Base-by-base conservation (phyloP, 2,329 filamentous ascomycete genomes). In the Stachybotrys echinatus region DNA sequence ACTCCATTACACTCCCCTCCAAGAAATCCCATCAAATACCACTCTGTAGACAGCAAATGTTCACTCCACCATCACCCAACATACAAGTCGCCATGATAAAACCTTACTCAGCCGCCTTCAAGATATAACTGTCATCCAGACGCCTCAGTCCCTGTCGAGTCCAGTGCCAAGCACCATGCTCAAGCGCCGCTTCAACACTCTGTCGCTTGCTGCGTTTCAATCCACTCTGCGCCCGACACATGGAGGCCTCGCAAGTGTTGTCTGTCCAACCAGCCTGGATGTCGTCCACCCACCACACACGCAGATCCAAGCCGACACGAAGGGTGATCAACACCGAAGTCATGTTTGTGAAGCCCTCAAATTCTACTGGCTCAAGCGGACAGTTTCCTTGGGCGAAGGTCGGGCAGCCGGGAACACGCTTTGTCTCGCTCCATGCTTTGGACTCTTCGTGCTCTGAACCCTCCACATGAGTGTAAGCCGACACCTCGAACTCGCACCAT, bases 231-330 rank as follows among this genome's bases (percentile, higher is more conserved):
- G 58, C 57, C 38, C 70, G 70, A 46, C 70, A 73, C 40, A 54
- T 55, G 6, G 65, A 63, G 42, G 70, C 68, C 21, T 66, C 61
- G 51, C 70, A 73, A 43, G 60, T 66, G 50, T 71, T 73, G 54
- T 73, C 68, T 18, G 58, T 69, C 70, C 70, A 73, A 43, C 69
- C 68, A 42, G 71, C 57, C 19, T 60, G 61, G 51, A 73, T 61
- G 50, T 73, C 69, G 48, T 73, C 70, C 22, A 61, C 67, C 70
- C 70, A 73, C 70, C 70, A 73, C 23, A 66, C 59, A 49, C 68
- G 65, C 22, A 69, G 56, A 23, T 71, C 60, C 21, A 64, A 54
- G 37, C 67, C 67, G 39, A 73, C 68, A 19, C 61, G 68, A 17
- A 71, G 54, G 4, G 60, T 66, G 39, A 73, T 64, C 49, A 72